Evolutionary conservation across 2,329 filamentous ascomycete species (phyloP).

Genomic region (Fusarium liriodendri): DNA sequence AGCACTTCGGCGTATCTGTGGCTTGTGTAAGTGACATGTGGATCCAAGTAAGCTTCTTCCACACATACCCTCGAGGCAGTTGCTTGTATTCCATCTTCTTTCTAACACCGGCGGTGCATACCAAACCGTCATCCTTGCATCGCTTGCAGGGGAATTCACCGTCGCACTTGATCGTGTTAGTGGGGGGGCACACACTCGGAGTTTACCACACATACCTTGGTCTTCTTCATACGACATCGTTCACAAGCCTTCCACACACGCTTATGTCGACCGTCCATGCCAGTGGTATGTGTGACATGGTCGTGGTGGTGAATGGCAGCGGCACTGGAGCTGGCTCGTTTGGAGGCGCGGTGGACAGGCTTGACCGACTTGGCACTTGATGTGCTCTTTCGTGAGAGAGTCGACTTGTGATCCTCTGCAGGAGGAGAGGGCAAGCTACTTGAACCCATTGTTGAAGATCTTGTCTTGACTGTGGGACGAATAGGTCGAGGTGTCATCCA

Average conservation of each 20-base stretch:
- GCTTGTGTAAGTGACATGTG: conserved; percentile 37
- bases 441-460: conserved; percentile 57
- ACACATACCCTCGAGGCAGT: conserved; percentile 67
- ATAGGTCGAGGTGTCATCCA: conserved; percentile 19
- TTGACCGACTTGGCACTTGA: conserved; percentile 60
- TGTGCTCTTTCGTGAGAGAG: conserved; percentile 52
- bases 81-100: conserved; percentile 79
- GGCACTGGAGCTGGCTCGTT: conserved; percentile 58
- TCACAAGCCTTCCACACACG: conserved; percentile 76
- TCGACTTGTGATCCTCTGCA: conserved; percentile 58
- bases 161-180: conserved; percentile 59
- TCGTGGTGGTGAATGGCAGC: conserved; percentile 53
- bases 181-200: conserved; percentile 10
- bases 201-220: conserved; percentile 61
- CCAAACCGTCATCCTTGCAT: conserved; percentile 73
- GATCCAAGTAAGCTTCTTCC: not conserved
- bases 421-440: conserved; percentile 64
- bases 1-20: conserved; percentile 71
- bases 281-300: conserved; percentile 47
- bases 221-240: conserved; percentile 76
- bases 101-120: conserved; percentile 71
- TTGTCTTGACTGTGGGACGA: conserved; percentile 17
- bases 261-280: conserved; percentile 69
- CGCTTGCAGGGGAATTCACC: conserved; percentile 75
- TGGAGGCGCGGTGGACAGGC: conserved; percentile 62